A percentile compares a stretch with the other conserved stretches of the same genome.
phyloP scores from a whole-genome alignment of 148 eudicot genomes.

The Vaccinium corymbosum region DNA sequence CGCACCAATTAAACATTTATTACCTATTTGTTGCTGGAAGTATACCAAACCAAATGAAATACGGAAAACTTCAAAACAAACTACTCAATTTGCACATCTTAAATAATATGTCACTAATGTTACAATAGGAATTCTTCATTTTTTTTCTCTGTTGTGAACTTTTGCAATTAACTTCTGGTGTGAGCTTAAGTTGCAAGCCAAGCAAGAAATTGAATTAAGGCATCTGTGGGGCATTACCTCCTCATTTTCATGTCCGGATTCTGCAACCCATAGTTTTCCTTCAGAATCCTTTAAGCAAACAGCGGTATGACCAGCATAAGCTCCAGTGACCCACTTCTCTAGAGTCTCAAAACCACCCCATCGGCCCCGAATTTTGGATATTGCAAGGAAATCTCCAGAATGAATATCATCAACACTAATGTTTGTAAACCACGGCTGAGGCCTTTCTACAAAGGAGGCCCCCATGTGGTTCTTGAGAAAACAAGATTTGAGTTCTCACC shows the following conservation, averaged over 20 bases:
- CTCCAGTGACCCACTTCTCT: conserved; percentile 96
- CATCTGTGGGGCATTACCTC: conserved; percentile 42
- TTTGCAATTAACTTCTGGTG: conserved; percentile 3
- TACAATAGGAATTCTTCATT: not conserved
- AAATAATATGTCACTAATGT: not conserved
- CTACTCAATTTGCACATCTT: not conserved
- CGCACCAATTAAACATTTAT: not conserved
- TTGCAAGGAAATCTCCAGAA: conserved; percentile 90
- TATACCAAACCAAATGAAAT: not conserved
- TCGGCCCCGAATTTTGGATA: conserved; percentile 90
- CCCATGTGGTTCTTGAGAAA: conserved; percentile 91
- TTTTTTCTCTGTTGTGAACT: not conserved
- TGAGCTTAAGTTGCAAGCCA: not conserved
- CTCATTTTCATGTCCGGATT: conserved; percentile 93
- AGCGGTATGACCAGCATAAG: conserved; percentile 95
- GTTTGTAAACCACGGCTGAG: conserved; percentile 88
- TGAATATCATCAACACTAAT: conserved; percentile 68
- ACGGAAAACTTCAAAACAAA: not conserved
- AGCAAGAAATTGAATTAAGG: not conserved
- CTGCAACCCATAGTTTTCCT: conserved; percentile 96
- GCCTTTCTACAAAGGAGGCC: conserved; percentile 72
- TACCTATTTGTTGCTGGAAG: not conserved
- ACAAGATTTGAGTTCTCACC: conserved; percentile 82
- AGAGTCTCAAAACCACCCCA: conserved; percentile 98
- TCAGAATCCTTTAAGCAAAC: conserved; percentile 86